Conservation (phyloP, 768 basidiomycete species). For the Pleurotus platypus region DNA sequence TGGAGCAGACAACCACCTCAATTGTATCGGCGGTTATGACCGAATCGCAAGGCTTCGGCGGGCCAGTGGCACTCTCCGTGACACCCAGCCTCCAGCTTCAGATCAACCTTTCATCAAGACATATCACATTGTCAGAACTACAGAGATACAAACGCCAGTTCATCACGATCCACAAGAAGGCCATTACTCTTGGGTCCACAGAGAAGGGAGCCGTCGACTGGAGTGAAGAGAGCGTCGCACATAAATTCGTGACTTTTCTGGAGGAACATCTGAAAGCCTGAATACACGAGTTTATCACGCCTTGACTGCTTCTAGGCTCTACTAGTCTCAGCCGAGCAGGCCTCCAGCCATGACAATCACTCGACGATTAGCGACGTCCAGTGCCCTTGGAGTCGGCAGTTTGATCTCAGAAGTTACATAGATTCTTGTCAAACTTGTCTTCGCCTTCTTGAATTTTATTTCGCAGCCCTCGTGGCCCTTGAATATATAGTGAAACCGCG, state of each 20-base stretch:
- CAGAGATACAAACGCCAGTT: conserved; percentile 92
- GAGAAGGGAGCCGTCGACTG: conserved; percentile 78
- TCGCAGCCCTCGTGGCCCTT: too few relatives aligned
- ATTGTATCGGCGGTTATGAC: conserved; percentile 73
- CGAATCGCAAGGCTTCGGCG: conserved; percentile 51
- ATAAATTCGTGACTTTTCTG: conserved; percentile 68
- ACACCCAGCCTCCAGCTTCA: conserved; percentile 37
- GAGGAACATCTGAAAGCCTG: conserved; percentile 61
- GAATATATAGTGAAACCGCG: too few relatives aligned
- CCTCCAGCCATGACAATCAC: too few relatives aligned
- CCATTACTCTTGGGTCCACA: conserved; percentile 77
- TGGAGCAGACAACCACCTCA: conserved; percentile 74
- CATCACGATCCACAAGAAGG: conserved; percentile 84
- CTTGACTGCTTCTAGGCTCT: not conserved
- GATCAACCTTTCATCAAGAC: conserved; percentile 64
- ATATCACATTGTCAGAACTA: conserved; percentile 80
- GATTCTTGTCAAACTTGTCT: too few relatives aligned
- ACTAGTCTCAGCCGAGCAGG: not conserved
- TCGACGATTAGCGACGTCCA: too few relatives aligned
- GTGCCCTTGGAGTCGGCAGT: too few relatives aligned
- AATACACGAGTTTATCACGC: conserved; percentile 9
- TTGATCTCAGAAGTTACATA: too few relatives aligned
- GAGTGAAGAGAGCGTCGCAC: conserved; percentile 66
- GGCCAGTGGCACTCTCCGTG: conserved; percentile 43
- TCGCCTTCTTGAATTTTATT: too few relatives aligned